phyloP scores from a whole-genome alignment of 177 flowering plant genomes.

The Vitis hybrid region DNA sequence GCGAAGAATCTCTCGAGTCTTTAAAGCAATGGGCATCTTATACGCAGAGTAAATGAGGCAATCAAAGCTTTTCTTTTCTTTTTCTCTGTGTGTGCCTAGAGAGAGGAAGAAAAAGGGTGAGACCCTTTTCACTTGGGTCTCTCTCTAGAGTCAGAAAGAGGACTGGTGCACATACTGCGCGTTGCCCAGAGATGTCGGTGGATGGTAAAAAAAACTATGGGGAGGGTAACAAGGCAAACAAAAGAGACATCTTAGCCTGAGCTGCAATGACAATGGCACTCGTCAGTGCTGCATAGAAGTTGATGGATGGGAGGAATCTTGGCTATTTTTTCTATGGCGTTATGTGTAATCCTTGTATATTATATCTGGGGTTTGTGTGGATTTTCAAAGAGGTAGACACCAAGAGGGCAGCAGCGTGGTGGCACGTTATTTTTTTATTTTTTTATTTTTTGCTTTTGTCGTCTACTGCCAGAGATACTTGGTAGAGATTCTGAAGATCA shows the following conservation, averaged over 20 bases:
- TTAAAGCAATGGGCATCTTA: slow-evolving; percentile 2
- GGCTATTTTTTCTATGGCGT: slow-evolving; percentile 1
- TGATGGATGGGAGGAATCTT: slow-evolving; percentile 25
- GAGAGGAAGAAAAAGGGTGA: background rate
- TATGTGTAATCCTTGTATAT: slow-evolving; percentile 8
- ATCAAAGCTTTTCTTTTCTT: slow-evolving; percentile 7
- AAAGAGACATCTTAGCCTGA: no score
- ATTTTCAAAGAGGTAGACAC: slow-evolving; percentile 17
- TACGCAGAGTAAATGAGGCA: slow-evolving; percentile 6
- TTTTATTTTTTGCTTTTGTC: slow-evolving; percentile 27
- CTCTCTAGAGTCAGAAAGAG: slow-evolving; percentile 10
- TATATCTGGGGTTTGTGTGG: slow-evolving; percentile 5
- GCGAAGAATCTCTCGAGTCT: slow-evolving; percentile 29
- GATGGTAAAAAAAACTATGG: slow-evolving; percentile 6
- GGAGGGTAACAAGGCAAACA: slow-evolving; percentile 9
- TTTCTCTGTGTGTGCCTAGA: slow-evolving; percentile 6
- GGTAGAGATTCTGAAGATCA: slow-evolving; percentile 24
- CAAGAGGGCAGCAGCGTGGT: slow-evolving; percentile 5
- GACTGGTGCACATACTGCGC: slow-evolving; percentile 7
- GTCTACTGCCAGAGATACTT: slow-evolving; percentile 10
- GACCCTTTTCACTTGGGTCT: slow-evolving; percentile 8
- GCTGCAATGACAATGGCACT: background rate
- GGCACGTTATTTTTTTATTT: slow-evolving; percentile 4
- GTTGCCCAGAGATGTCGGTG: slow-evolving; percentile 13
- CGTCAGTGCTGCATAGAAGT: slow-evolving; percentile 5